Base-by-base conservation (phyloP, 2,329 filamentous ascomycete genomes). In the Xylariaceae sp. region DNA sequence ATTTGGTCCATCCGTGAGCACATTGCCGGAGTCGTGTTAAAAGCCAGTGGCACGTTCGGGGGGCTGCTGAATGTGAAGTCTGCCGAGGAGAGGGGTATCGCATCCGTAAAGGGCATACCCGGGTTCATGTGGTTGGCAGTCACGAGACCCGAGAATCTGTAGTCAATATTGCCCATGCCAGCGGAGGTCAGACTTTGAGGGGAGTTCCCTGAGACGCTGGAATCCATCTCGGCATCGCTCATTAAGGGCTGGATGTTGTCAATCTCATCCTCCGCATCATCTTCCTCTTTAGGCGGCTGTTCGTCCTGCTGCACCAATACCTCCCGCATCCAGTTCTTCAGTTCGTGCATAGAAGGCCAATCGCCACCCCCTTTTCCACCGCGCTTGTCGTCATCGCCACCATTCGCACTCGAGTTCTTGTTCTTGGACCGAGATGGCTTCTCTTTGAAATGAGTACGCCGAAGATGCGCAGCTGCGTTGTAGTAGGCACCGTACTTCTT, bases 401-500 rank as follows among this genome's bases (percentile, higher is more conserved):
- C 62, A 61, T 63, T 70, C 34, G 60, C 70, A 44, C 71, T 70
- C 44, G 67, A 69, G 15, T 63, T 67, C 67, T 75, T 77, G 51
- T 74, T 76, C 67, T 78, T 78, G 41, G 74, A 75, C 11, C 81
- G 77, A 6, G 75, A 70, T 1, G 76, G 71, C 73, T 83, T 84
- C 55, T 79, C 87, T 70, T 88, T 89, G 79, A 97, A 97, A 72
- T 97, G 93, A 0, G 88, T 88, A 53, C 93, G 86, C 48, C 92
- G 84, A 7, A 97, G 81, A 72, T 97, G 93, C 0, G 92, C 93
- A 0, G 92, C 92, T 0, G 92, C 93, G 68, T 97, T 97, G 76
- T 97, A 97, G 76, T 97, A 94, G 13, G 89, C 90, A 2, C 89
- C 89, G 67, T 97, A 97, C 60, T 84, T 82, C 78, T 96, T 97